Base-by-base conservation (phyloP, 208 protist genomes). In the Acanthamoeba royreba region DNA sequence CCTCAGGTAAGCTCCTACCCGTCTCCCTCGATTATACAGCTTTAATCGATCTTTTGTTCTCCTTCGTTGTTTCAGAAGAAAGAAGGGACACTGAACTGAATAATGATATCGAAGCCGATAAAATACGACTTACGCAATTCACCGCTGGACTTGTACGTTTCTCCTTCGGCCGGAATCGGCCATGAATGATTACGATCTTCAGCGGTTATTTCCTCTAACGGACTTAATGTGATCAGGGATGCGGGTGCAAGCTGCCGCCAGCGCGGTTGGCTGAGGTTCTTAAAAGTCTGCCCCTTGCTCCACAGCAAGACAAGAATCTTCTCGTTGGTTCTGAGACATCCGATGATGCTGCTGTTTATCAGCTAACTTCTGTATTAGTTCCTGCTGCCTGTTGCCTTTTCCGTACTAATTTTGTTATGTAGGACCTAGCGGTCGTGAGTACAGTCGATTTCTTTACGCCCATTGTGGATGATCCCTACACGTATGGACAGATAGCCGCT, bases 311-410 rank as follows among this genome's bases (percentile, higher is more conserved):
- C 77, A 94, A 91, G n/a, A 88, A 88, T 25, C 47, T 96, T 5
- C 47, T 96, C n/a, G 95, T 96, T 35, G 95, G 95, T n/a, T 94
- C 87, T 7, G 94, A 95, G 19, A 96, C 95, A 0, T 66, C 35
- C 8, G 95, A 96, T 53, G 95, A 96, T 53, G 94, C 94, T 58
- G 94, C 87, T 42, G 95, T 96, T 15, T 95, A 93, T 45, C 22
- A 74, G 33, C 35, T 96, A 13, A 93, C n/a, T 25, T 42, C 69
- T 17, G 69, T 79, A 46, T n/a, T n/a, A 2, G 35, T 38, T 1
- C 38, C 38, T 22, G 5, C 38, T 42, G 5, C 38, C 38, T 22
- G 49, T 58, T 58, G 15, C 63, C 22, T 22, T 4, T 42, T 77
- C 63, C 63, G 8, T 13, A 8, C 58, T 8, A 69, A 33, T 69